Evolutionary conservation across 495 filamentous ascomycete species (phyloP), one percentile per base, ranked within the genome.

Genomic region (Mytilinidion resinicola): DNA sequence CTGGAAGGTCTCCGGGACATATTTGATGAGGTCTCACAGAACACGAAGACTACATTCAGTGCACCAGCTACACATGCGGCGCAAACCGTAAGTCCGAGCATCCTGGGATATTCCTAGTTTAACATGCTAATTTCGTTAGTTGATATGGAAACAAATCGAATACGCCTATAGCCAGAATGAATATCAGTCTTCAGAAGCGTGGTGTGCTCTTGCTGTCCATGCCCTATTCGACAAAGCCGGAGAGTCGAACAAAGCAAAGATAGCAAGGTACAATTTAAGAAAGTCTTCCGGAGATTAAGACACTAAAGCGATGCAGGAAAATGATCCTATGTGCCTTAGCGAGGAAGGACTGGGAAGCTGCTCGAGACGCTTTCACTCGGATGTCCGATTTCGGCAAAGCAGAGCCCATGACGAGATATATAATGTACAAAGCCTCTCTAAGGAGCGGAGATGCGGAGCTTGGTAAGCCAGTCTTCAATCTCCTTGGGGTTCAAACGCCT

Each of bases 141-240:
- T 93, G 10, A 73, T 95, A 25, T 93, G 89, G 88, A 95, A 89
- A 69, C 76, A 77, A 43, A 73, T 88, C 33, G 86, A 90, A 37
- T 69, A 74, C 4, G 74, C 75, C 20, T 81, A 80, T 57, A 73
- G 66, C 11, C 75, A 80, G 39, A 73, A 76, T 0, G 72, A 81
- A 33, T 80, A 78, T 54, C 76, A 79, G 14, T 55, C 74, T 25
- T 78, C 85, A 2, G 79, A 86, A 62, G 70, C 71, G 53, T 96
- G 89, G 91, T 93, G 89, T 67, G 74, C 65, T 15, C 69, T 93
- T 15, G 82, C 83, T n/a, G 71, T 85, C 42, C 85, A 90, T 56
- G 59, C 68, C 20, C 62, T 87, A 12, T 89, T 96, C 60, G 67
- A 80, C 33, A 80, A 80, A 46, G 79, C 85, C 30, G 85, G 85